Base-by-base conservation (phyloP, 192 early-diverging fungal genomes). In the Entomortierella parvispora region DNA sequence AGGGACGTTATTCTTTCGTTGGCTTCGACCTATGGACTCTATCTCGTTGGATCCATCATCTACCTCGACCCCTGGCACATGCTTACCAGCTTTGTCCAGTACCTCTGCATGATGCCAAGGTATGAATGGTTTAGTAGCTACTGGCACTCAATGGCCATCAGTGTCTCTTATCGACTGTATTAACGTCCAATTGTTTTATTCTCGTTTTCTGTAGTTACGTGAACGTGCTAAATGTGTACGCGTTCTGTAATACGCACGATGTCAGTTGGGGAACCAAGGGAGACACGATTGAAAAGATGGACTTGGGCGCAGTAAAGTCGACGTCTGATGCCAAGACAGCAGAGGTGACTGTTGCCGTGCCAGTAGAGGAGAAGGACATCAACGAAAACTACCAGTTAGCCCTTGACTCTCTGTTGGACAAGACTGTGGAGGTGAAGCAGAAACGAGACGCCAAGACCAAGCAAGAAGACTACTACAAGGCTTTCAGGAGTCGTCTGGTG, bases 211-310 rank as follows among this genome's bases (percentile, higher is more conserved):
- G 28, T 47, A 75, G 80, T 20, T 85, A 71, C 51, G 84, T 93
- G 57, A 98, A 97, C 81, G 93, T 98, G 68, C 82, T 98, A 33
- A 95, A 90, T 79, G 90, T 97, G 18, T 97, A 96, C 56, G 93
- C 96, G 2, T 97, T 96, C 85, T 94, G 93, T 80, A 98, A 98
- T 88, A 92, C 94, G 11, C 95, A 97, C 88, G 96, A 97, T 65
- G 94, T 98, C 64, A 82, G 78, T 4, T 98, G 95, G 96, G 96
- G 95, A 47, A 97, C 95, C 42, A 97, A 97, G 85, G 93, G 95
- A 34, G 93, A 93, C 83, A 94, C 91, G 37, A 83, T 63, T 31
- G 65, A 86, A 12, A 81, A 80, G 22, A 82, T 81, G 56, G 92
- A 92, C 65, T 86, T 95, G 23, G 94, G 93, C 28, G 81, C 85